phyloP scores from a whole-genome alignment of 805 yeast genomes.

The Pichia exigua region DNA sequence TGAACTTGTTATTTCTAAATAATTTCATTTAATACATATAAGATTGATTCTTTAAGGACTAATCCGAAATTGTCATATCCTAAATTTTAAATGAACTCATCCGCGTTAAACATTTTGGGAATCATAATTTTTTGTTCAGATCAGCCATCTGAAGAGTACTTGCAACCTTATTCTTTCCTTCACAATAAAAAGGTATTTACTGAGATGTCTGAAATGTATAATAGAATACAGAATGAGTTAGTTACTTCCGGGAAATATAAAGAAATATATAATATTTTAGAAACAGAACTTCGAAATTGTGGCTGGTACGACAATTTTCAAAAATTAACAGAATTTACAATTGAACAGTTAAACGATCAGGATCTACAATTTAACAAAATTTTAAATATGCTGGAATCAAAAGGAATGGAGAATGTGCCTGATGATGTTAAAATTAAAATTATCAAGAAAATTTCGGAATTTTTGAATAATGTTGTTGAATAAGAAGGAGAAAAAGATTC shows the following conservation, averaged over 20 bases:
- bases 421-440: conserved; percentile 53
- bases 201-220: conserved; percentile 30
- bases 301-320: conserved; percentile 84
- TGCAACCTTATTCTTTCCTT: too few relatives aligned
- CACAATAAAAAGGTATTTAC: too few relatives aligned
- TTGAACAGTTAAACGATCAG: conserved; percentile 17
- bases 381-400: conserved; percentile 46
- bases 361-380: conserved; percentile 45
- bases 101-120: not conserved
- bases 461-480: conserved; percentile 45
- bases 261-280: conserved; percentile 55
- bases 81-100: not conserved
- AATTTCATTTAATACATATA: not conserved
- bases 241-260: conserved; percentile 78
- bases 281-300: conserved; percentile 56
- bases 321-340: conserved; percentile 43
- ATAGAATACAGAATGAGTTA: conserved; percentile 62
- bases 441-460: conserved; percentile 48
- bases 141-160: too few relatives aligned
- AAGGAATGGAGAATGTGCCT: conserved; percentile 66
- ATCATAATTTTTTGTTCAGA: too few relatives aligned
- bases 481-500: not conserved
- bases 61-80: too few relatives aligned
- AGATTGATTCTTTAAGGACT: too few relatives aligned
- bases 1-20: not conserved